A percentile compares a stretch with the other conserved stretches of the same genome.
These are phyloP conservation scores for Fusarium pseudoanthophilum DNA, from an alignment of 2,329 filamentous ascomycete genomes.

Conservation along the genomic window DNA sequence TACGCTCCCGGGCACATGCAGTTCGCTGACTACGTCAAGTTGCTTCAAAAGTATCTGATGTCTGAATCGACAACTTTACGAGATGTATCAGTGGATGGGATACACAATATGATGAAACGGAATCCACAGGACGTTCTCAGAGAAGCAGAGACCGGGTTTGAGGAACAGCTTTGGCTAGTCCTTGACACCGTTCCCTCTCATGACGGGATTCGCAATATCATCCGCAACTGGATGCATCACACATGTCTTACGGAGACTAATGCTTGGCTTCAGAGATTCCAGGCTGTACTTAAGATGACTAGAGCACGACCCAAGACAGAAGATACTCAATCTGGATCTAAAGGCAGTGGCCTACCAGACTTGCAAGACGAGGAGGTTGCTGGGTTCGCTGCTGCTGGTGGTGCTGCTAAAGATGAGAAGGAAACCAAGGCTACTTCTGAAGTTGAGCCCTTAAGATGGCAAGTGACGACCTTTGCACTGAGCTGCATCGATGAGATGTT, in stretches of 20 bases:
- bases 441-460: conserved; percentile 93
- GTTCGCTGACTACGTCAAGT: conserved; percentile 83
- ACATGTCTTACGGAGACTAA: conserved; percentile 83
- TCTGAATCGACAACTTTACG: conserved; percentile 76
- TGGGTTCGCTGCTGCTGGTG: conserved; percentile 84
- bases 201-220: conserved; percentile 83
- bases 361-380: conserved; percentile 96
- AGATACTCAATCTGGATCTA: conserved; percentile 56
- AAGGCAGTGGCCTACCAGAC: conserved; percentile 71
- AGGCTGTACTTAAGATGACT: conserved; percentile 89
- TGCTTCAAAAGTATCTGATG: conserved; percentile 80
- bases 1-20: conserved; percentile 91
- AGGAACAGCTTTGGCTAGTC: conserved; percentile 91
- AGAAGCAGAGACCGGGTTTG: conserved; percentile 80
- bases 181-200: conserved; percentile 82
- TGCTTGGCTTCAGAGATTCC: conserved; percentile 89
- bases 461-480: conserved; percentile 94
- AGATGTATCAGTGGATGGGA: conserved; percentile 84
- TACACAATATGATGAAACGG: conserved; percentile 95
- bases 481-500: conserved; percentile 87
- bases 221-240: conserved; percentile 93
- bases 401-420: conserved; percentile 68
- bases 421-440: conserved; percentile 63
- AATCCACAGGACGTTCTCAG: conserved; percentile 84
- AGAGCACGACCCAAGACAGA: conserved; percentile 72